Evolutionary conservation across 2,329 filamentous ascomycete species (phyloP).

Genomic region (Talaromyces sp.): DNA sequence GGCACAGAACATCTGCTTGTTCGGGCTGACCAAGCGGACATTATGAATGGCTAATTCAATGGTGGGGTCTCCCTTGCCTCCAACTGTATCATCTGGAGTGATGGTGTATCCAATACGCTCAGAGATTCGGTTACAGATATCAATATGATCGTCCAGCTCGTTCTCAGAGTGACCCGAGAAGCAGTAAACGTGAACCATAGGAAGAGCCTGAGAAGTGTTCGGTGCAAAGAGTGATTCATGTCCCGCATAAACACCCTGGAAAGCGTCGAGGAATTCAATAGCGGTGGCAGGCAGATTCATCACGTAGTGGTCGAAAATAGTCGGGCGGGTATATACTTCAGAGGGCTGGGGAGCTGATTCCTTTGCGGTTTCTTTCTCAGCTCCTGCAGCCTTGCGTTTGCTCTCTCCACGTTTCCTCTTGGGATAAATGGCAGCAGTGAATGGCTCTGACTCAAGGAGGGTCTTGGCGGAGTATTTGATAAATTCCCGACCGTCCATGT

Average conservation of each 20-base stretch:
- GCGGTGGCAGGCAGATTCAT: conserved; percentile 96
- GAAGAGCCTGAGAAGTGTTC: conserved; percentile 63
- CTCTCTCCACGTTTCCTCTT: conserved; percentile 37
- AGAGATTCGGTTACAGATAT: conserved; percentile 70
- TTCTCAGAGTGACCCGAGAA: conserved; percentile 83
- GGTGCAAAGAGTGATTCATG: conserved; percentile 67
- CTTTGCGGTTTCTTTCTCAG: too few species aligned
- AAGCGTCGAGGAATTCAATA: conserved; percentile 76
- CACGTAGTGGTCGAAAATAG: conserved; percentile 86
- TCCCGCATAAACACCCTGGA: conserved; percentile 78
- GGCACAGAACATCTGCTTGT: conserved; percentile 96
- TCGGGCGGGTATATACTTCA: conserved; percentile 53
- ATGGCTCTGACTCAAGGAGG: conserved; percentile 51
- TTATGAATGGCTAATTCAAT: conserved; percentile 59
- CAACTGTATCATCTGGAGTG: conserved; percentile 54
- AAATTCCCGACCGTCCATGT: conserved; percentile 79
- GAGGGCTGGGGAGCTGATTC: too few species aligned
- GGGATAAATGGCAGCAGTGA: conserved; percentile 55
- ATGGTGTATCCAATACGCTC: conserved; percentile 63
- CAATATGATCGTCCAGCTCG: conserved; percentile 60
- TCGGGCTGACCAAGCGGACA: conserved; percentile 86
- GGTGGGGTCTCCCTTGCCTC: conserved; percentile 61
- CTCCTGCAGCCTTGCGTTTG: conserved; percentile 24
- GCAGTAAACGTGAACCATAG: conserved; percentile 91
- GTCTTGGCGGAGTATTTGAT: conserved; percentile 70